Conservation (phyloP, 768 basidiomycete genomes). For the Trametes meyenii region DNA sequence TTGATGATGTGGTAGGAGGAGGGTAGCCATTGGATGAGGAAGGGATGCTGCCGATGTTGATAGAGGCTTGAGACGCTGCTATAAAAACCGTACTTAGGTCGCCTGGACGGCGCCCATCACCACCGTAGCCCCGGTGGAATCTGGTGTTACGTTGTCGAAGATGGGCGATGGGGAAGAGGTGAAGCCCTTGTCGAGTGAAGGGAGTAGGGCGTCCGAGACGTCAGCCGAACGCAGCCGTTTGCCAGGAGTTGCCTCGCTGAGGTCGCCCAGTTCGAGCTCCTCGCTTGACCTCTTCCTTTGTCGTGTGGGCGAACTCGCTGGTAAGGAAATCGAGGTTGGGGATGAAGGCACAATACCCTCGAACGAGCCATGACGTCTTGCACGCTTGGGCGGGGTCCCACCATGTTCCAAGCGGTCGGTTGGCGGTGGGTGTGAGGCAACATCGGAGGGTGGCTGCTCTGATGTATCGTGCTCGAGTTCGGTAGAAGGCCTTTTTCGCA, state of each 20-base stretch:
- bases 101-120: constrained; percentile 3
- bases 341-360: constrained; percentile 8
- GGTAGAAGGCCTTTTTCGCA: constrained; percentile 40
- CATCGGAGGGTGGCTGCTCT: neutral
- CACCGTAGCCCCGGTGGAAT: neutral
- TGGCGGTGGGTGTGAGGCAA: neutral
- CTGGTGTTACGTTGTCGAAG: neutral
- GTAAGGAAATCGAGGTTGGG: neutral
- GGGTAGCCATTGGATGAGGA: neutral
- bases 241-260: neutral
- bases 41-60: neutral
- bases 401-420: constrained; percentile 14
- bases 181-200: constrained; percentile 3
- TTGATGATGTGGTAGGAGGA: neutral
- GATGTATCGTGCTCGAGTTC: constrained; percentile 38
- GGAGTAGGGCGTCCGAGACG: neutral
- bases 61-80: neutral
- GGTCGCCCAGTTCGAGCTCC: constrained; percentile 30
- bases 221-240: constrained; percentile 20
- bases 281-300: constrained; percentile 33
- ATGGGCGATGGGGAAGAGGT: neutral
- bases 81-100: neutral
- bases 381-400: constrained; percentile 47
- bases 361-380: constrained; percentile 31
- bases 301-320: constrained; percentile 17